Evolutionary conservation across 2,329 filamentous ascomycete species (phyloP).

Genomic region (Myriosclerotinia curreyana): DNA sequence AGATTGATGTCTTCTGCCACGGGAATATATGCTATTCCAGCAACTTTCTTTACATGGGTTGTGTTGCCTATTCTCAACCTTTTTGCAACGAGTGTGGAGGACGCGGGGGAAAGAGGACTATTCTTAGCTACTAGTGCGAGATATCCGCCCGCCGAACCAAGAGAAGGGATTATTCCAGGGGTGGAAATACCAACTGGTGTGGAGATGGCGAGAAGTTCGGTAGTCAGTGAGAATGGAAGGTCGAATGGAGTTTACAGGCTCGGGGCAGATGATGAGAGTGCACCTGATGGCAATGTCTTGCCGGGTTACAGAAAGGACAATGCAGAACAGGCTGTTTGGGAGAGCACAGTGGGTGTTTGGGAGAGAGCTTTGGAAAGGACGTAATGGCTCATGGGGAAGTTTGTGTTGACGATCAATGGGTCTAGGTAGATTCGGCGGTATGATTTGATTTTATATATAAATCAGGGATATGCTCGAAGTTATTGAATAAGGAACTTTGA

Average conservation of each 20-base stretch:
- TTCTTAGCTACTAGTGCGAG: constrained; percentile 42
- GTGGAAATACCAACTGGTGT: constrained; percentile 26
- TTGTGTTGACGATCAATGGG: neutral
- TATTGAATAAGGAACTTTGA: no score
- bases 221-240: constrained; percentile 37
- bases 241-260: constrained; percentile 45
- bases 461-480: no score
- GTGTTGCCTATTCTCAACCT: constrained; percentile 37
- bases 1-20: constrained; percentile 30
- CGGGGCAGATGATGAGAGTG: constrained; percentile 39
- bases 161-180: constrained; percentile 26
- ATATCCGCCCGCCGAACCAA: constrained; percentile 34
- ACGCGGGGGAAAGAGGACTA: constrained; percentile 43
- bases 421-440: neutral
- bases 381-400: neutral
- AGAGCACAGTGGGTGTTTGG: constrained; percentile 41
- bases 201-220: constrained; percentile 34
- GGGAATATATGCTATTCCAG: constrained; percentile 31
- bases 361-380: constrained; percentile 34
- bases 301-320: constrained; percentile 35
- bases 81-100: constrained; percentile 35
- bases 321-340: constrained; percentile 40
- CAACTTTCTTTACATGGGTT: constrained; percentile 27
- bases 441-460: neutral
- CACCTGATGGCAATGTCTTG: constrained; percentile 35